A percentile compares a stretch with the other conserved stretches of the same genome.
phyloP scores from a whole-genome alignment of 2,329 filamentous ascomycete genomes.

The Aphanoascus verrucosus region DNA sequence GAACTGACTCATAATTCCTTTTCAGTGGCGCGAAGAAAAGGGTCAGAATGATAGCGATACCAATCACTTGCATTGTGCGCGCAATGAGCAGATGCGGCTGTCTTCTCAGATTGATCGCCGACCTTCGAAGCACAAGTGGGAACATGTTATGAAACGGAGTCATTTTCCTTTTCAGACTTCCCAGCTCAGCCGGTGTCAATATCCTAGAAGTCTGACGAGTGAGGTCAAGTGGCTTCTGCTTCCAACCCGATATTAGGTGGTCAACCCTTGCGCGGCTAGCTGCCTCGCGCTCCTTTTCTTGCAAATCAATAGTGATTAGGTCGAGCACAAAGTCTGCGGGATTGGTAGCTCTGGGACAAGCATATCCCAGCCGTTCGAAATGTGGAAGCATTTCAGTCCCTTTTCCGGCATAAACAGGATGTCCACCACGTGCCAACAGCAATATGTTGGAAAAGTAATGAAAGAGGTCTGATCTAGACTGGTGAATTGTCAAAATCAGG shows the following conservation, averaged over 20 bases:
- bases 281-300: slow-evolving; percentile 52
- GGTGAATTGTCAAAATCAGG: slow-evolving; percentile 66
- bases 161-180: slow-evolving; percentile 53
- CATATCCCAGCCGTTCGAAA: slow-evolving; percentile 49
- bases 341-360: slow-evolving; percentile 60
- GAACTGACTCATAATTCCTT: slow-evolving; percentile 58
- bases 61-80: slow-evolving; percentile 56
- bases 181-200: slow-evolving; percentile 60
- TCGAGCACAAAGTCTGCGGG: slow-evolving; percentile 70
- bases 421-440: slow-evolving; percentile 58
- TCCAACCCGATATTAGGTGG: slow-evolving; percentile 52
- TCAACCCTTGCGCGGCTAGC: slow-evolving; percentile 53
- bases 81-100: slow-evolving; percentile 55
- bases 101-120: slow-evolving; percentile 57
- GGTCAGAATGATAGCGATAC: slow-evolving; percentile 51
- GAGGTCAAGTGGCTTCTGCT: slow-evolving; percentile 17
- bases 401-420: slow-evolving; percentile 55
- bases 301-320: slow-evolving; percentile 64
- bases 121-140: slow-evolving; percentile 56
- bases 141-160: slow-evolving; percentile 53
- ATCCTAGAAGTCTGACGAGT: slow-evolving; percentile 35
- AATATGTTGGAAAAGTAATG: slow-evolving; percentile 60
- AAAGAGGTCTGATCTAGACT: slow-evolving; percentile 64
- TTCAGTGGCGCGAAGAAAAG: slow-evolving; percentile 63
- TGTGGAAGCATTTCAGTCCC: slow-evolving; percentile 55